Percentiles rank a stretch among this genome's conserved stretches.
Evolutionary conservation across 441 rosid species (phyloP).

Genomic region (Syzygium malaccense): DNA sequence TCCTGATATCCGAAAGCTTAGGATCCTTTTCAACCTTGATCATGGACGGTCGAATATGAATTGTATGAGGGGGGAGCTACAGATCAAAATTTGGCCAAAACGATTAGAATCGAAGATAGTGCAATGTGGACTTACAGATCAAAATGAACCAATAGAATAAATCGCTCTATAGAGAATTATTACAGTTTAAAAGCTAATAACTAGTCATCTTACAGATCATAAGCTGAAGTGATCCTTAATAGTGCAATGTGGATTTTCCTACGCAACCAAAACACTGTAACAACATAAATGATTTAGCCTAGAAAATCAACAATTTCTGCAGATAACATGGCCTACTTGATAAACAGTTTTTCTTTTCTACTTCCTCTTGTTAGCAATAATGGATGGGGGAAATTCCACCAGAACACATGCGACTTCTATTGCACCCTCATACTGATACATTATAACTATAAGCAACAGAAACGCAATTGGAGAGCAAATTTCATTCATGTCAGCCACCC

Average conservation of each 20-base stretch:
- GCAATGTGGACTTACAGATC: background rate
- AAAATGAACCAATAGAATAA: background rate
- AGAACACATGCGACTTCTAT: background rate
- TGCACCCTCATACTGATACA: background rate
- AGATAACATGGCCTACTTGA: background rate
- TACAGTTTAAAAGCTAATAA: background rate
- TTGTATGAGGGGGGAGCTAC: constrained; percentile 47
- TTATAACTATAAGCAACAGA: background rate
- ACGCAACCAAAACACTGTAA: background rate
- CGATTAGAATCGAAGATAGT: background rate
- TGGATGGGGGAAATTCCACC: background rate
- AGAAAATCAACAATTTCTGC: background rate
- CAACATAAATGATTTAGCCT: background rate
- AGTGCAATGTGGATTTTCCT: background rate
- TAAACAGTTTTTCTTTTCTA: background rate
- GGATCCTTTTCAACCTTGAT: constrained; percentile 47
- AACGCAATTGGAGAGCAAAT: background rate
- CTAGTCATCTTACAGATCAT: background rate
- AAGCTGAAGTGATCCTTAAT: background rate
- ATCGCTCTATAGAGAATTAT: background rate
- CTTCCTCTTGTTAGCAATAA: background rate
- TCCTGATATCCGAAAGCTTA: constrained; percentile 7
- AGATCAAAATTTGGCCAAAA: background rate
- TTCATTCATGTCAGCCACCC: background rate
- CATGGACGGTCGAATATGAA: constrained; percentile 61